phyloP scores from a whole-genome alignment of 164 flowering plant genomes.

The Tetrastigma voinierianum region DNA sequence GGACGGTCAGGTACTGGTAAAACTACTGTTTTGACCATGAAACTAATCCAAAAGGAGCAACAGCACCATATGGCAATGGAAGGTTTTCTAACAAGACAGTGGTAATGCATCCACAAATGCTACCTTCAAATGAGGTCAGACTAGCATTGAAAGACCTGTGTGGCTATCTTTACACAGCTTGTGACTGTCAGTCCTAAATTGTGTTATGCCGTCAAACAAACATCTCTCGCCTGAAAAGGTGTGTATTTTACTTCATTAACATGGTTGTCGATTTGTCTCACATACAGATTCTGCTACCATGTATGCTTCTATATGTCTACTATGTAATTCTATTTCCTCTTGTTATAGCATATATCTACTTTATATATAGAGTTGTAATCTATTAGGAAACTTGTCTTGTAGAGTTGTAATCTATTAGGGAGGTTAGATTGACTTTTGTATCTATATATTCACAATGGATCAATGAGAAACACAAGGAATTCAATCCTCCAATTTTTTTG shows the following conservation, averaged over 20 bases:
- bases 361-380: too few relatives aligned
- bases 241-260: not conserved
- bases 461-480: too few relatives aligned
- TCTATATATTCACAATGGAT: too few relatives aligned
- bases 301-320: too few relatives aligned
- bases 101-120: not conserved
- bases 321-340: too few relatives aligned
- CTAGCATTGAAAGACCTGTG: slow-evolving; percentile 9
- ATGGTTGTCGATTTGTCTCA: too few relatives aligned
- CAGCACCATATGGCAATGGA: slow-evolving; percentile 32
- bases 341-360: too few relatives aligned
- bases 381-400: too few relatives aligned
- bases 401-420: too few relatives aligned
- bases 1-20: slow-evolving; percentile 95
- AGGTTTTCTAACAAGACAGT: slow-evolving; percentile 22
- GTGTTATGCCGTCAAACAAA: slow-evolving; percentile 62
- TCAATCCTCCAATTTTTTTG: too few relatives aligned
- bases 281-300: too few relatives aligned
- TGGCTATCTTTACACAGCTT: slow-evolving; percentile 51
- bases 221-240: slow-evolving; percentile 64
- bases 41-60: slow-evolving; percentile 54
- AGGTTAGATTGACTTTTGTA: too few relatives aligned
- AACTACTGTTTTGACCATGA: slow-evolving; percentile 78
- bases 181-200: slow-evolving; percentile 80
- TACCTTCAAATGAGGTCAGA: slow-evolving; percentile 1